Conservation (phyloP, 768 basidiomycete species). For the Erythrobasidium yunnanense region DNA sequence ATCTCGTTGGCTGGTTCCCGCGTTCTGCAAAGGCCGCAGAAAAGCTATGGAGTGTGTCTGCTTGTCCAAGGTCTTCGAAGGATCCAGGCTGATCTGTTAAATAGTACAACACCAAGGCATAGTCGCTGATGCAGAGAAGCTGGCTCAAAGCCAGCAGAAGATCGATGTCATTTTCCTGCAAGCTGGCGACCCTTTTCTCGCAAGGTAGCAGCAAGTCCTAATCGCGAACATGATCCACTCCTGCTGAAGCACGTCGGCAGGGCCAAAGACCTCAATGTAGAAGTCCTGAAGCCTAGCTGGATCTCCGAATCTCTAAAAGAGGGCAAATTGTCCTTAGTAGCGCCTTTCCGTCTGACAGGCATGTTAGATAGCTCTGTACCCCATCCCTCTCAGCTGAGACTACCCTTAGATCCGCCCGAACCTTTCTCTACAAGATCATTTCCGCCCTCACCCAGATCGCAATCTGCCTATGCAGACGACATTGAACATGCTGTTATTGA, state of each 20-base stretch:
- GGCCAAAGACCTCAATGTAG: neutral
- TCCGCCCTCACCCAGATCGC: no score
- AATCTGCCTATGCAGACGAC: no score
- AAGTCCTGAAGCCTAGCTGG: neutral
- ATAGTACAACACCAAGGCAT: constrained; percentile 10
- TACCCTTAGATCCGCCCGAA: no score
- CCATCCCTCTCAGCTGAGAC: no score
- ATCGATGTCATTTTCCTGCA: constrained; percentile 16
- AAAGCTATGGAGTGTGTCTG: constrained; percentile 13
- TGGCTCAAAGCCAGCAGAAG: neutral
- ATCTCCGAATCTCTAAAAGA: neutral
- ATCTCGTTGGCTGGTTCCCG: constrained; percentile 12
- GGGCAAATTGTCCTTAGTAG: neutral
- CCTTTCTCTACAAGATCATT: no score
- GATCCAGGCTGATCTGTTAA: neutral
- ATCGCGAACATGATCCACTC: neutral
- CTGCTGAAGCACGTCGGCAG: neutral
- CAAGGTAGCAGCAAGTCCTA: neutral
- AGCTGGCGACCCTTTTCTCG: neutral
- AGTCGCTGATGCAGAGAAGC: neutral
- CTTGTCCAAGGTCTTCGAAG: neutral
- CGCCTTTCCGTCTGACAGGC: neutral
- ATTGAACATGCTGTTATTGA: no score
- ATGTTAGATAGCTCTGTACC: no score
- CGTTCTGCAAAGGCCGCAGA: neutral